phyloP scores from a whole-genome alignment of 495 filamentous ascomycete species.

The Daldinia concentrica region DNA sequence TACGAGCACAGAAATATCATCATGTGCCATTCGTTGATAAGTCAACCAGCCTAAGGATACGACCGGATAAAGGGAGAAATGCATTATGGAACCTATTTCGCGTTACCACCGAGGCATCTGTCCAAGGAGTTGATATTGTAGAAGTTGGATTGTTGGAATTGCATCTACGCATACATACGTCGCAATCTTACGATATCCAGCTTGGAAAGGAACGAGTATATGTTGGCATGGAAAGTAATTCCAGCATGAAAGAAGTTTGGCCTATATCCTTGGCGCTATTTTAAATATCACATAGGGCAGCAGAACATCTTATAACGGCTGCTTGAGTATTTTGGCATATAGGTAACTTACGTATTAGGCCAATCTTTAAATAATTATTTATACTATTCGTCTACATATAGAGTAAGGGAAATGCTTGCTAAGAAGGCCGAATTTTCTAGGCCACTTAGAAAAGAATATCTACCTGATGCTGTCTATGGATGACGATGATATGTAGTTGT shows the following conservation, averaged over 20 bases:
- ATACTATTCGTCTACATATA: background rate
- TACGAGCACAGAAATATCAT: background rate
- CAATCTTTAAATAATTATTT: slow-evolving; percentile 11
- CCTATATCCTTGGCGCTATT: slow-evolving; percentile 1
- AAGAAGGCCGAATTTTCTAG: background rate
- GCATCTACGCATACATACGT: slow-evolving; percentile 22
- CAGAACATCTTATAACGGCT: background rate
- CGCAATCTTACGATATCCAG: background rate
- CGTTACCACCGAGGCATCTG: background rate
- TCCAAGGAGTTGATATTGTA: slow-evolving; percentile 1
- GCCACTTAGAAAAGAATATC: no score
- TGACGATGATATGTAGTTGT: background rate
- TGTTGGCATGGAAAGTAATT: background rate
- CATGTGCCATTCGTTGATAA: background rate
- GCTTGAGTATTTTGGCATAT: slow-evolving; percentile 10
- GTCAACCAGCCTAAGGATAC: background rate
- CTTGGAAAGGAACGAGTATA: background rate
- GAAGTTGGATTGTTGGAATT: slow-evolving; percentile 6
- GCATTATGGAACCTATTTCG: background rate
- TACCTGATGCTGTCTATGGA: no score
- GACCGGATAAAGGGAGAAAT: background rate
- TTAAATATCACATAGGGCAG: slow-evolving; percentile 4
- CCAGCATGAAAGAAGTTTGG: slow-evolving; percentile 3
- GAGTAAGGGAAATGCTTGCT: background rate
- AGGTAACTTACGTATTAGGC: slow-evolving; percentile 2